These are phyloP conservation scores for Hawksworthiomyces lignivorus DNA, from an alignment of 2,329 filamentous ascomycete species.

Conservation along the genomic window DNA sequence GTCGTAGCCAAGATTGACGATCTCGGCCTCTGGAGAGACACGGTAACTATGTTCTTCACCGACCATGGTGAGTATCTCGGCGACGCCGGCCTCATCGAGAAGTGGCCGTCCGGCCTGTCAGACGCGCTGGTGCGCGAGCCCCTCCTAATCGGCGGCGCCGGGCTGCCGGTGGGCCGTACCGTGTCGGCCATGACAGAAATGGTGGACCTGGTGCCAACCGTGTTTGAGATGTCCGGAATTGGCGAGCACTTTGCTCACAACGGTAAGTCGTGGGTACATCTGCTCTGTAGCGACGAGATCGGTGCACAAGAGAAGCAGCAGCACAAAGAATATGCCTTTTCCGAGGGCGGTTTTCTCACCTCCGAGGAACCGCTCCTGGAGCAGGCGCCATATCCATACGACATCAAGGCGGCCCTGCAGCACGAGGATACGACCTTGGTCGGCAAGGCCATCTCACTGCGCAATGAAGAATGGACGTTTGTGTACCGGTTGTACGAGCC, in stretches of 20 bases:
- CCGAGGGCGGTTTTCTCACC: conserved; percentile 36
- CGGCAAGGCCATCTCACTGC: conserved; percentile 32
- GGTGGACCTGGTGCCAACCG: conserved; percentile 37
- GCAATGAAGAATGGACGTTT: conserved; percentile 31
- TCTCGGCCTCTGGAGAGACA: conserved; percentile 28
- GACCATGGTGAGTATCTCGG: conserved; percentile 40
- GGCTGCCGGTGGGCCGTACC: conserved; percentile 27
- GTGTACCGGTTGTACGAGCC: conserved; percentile 39
- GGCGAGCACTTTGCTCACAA: conserved; percentile 33
- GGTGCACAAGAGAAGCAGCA: conserved; percentile 1
- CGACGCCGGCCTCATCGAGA: conserved; percentile 40
- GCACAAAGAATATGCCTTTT: conserved; percentile 34
- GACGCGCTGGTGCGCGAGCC: conserved; percentile 35
- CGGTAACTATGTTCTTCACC: conserved; percentile 36
- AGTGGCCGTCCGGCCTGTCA: conserved; percentile 37
- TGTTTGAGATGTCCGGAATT: conserved; percentile 31
- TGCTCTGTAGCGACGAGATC: conserved; percentile 20
- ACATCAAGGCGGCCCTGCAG: conserved; percentile 36
- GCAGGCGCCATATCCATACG: conserved; percentile 35
- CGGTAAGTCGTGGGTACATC: conserved; percentile 27
- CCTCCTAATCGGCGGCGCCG: conserved; percentile 34
- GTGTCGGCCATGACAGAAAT: conserved; percentile 32
- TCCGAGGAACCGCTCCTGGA: conserved; percentile 38
- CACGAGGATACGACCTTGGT: conserved; percentile 35
- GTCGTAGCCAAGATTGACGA: conserved; percentile 28